Base-by-base conservation (phyloP, 139 green algal genomes). In the Chlamydomonas sphaeroides region DNA sequence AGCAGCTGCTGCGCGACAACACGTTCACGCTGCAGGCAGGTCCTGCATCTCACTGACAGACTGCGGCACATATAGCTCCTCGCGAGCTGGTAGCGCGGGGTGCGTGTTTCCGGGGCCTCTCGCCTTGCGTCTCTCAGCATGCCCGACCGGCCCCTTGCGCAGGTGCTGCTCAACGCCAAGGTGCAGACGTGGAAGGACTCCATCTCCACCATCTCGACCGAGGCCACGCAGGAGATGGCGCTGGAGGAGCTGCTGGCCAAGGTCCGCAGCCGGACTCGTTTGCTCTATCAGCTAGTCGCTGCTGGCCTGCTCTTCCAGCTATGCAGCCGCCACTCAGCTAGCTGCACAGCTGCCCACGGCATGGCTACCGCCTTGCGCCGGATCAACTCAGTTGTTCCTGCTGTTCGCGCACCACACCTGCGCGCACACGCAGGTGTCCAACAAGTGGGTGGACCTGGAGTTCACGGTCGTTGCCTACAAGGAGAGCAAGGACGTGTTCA, bases 401-500 rank as follows among this genome's bases (percentile, higher is more conserved):
- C n/a, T n/a, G n/a, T n/a, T n/a, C n/a, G n/a, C n/a, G n/a, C n/a
- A n/a, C n/a, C n/a, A n/a, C n/a, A n/a, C n/a, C n/a, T n/a, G n/a
- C n/a, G n/a, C n/a, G n/a, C n/a, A n/a, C n/a, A n/a, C 59, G 30
- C 70, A 78, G 70, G 71, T 73, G 65, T 78, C 68, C 30, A 79
- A 53, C 74, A 96, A 95, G 82, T 97, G 94, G 95, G 75, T 68
- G 32, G 85, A 90, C 65, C 87, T 96, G n/a, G 94, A 96, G 85
- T 93, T 98, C 69, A 80, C 66, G 2, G 84, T 95, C 26, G 80
- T 92, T 1, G 79, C 89, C 1, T 98, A 96, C 93, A 98, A 98
- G 88, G 95, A 98, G 72, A 83, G 79, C 67, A 97, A 97, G 89
- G 95, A 98, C 79, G 86, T 92, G 63, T 96, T 93, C 85, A 95